These are phyloP conservation scores for Fraxinus americana DNA, from an alignment of 257 asterid species.

Conservation along the genomic window DNA sequence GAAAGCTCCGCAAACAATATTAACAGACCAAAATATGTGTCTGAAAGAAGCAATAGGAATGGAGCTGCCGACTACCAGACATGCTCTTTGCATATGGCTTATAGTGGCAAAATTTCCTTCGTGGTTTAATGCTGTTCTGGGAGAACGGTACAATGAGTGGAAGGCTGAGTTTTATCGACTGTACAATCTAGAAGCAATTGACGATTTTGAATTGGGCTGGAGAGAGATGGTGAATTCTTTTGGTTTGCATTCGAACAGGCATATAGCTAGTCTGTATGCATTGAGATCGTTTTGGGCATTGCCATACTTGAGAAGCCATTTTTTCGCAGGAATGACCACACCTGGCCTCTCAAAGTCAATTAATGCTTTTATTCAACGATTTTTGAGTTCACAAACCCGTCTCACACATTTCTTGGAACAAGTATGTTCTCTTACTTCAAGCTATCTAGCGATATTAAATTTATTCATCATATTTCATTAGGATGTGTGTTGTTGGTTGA, in stretches of 20 bases:
- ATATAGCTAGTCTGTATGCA: slow-evolving; percentile 74
- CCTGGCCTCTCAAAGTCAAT: slow-evolving; percentile 82
- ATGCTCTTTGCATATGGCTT: slow-evolving; percentile 97
- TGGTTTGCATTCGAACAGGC: slow-evolving; percentile 88
- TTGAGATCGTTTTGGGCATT: slow-evolving; percentile 84
- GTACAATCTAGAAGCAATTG: slow-evolving; percentile 74
- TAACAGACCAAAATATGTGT: slow-evolving; percentile 92
- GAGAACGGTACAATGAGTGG: slow-evolving; percentile 95
- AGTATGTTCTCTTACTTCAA: slow-evolving; percentile 45
- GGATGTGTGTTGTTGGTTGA: background rate
- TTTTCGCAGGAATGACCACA: slow-evolving; percentile 90
- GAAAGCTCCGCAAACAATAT: slow-evolving; percentile 87
- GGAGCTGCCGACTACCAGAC: slow-evolving; percentile 88
- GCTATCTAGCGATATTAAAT: background rate
- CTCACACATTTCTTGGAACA: slow-evolving; percentile 96
- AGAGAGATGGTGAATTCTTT: slow-evolving; percentile 84
- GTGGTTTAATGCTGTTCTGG: slow-evolving; percentile 94
- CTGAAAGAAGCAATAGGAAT: slow-evolving; percentile 87
- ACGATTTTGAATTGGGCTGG: slow-evolving; percentile 96
- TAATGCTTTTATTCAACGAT: slow-evolving; percentile 91
- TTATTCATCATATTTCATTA: background rate
- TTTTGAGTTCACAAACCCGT: slow-evolving; percentile 92
- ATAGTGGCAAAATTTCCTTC: slow-evolving; percentile 91
- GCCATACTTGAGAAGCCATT: slow-evolving; percentile 92
- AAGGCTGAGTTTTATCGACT: slow-evolving; percentile 85